A percentile compares a stretch with the other conserved stretches of the same genome.
These are phyloP conservation scores for Agastache rugosa DNA, from an alignment of 257 asterid species.

Conservation along the genomic window DNA sequence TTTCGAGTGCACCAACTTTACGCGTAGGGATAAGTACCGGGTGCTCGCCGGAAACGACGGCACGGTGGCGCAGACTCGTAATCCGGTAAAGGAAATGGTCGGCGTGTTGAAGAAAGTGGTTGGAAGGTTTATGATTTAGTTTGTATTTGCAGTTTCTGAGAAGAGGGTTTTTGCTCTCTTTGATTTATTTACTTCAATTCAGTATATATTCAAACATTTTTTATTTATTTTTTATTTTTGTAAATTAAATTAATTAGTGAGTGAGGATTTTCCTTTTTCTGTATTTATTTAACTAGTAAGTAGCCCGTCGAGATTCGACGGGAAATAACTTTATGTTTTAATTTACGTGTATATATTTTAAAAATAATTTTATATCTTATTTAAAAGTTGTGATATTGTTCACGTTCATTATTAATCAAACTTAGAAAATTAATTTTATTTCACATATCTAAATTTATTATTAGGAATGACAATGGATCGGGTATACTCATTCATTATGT, in stretches of 20 bases:
- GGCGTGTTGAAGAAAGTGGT: conserved; percentile 50
- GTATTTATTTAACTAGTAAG: too few relatives aligned
- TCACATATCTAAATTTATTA: too few relatives aligned
- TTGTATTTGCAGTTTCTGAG: neutral
- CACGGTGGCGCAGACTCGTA: conserved; percentile 48
- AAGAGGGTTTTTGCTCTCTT: neutral
- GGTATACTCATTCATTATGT: too few relatives aligned
- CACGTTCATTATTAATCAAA: too few relatives aligned
- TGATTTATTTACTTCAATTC: neutral
- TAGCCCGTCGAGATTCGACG: too few relatives aligned
- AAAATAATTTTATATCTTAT: too few relatives aligned
- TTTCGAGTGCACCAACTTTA: conserved; percentile 87
- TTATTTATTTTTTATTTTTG: neutral
- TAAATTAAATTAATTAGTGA: conserved; percentile 1
- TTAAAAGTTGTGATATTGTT: too few relatives aligned
- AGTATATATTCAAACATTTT: neutral
- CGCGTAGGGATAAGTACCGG: conserved; percentile 85
- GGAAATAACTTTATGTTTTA: too few relatives aligned
- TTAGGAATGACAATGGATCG: too few relatives aligned
- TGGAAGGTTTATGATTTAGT: conserved; percentile 51
- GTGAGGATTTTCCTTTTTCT: neutral
- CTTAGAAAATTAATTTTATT: too few relatives aligned
- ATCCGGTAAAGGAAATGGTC: conserved; percentile 33
- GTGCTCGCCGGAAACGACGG: conserved; percentile 94
- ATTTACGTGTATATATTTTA: too few relatives aligned